These are phyloP conservation scores for Phytopythium mirpurense DNA, from an alignment of 352 stramenopile genomes.

Conservation along the genomic window DNA sequence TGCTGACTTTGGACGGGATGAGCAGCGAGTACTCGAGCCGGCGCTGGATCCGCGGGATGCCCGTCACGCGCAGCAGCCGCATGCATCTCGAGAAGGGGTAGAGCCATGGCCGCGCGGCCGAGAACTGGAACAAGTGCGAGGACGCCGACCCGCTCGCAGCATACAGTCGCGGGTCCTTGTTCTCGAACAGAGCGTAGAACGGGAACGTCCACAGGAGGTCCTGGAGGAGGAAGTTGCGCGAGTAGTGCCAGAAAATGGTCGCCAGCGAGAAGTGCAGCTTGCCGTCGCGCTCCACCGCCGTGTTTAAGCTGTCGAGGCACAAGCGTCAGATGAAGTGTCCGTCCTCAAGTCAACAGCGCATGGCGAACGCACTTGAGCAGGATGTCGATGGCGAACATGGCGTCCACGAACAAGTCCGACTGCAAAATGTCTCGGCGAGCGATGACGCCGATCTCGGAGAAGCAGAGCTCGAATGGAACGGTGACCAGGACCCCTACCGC, in stretches of 20 bases:
- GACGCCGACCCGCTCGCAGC: constrained; percentile 5
- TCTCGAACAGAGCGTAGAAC: constrained; percentile 54
- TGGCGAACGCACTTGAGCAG: constrained; percentile 46
- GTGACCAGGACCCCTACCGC: constrained; percentile 49
- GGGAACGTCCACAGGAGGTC: constrained; percentile 66
- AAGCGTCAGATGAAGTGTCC: too few species aligned
- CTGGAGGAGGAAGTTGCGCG: constrained; percentile 44
- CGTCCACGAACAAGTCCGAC: constrained; percentile 60
- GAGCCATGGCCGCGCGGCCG: constrained; percentile 17
- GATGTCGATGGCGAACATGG: constrained; percentile 63
- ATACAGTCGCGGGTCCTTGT: constrained; percentile 17
- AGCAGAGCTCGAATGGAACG: constrained; percentile 70
- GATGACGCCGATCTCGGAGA: constrained; percentile 26
- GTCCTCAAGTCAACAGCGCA: not conserved
- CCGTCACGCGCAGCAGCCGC: constrained; percentile 44
- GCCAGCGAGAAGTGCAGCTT: constrained; percentile 60
- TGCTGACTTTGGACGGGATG: constrained; percentile 75
- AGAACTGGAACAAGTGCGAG: constrained; percentile 19
- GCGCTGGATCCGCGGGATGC: constrained; percentile 46
- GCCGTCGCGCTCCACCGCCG: constrained; percentile 62
- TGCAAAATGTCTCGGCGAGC: constrained; percentile 35
- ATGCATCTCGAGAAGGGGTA: constrained; percentile 49
- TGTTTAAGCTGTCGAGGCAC: constrained; percentile 55
- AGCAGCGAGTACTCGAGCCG: constrained; percentile 69
- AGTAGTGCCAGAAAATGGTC: constrained; percentile 50